Evolutionary conservation across 495 filamentous ascomycete genomes (phyloP).

Genomic region (Penicillium tannophilum): DNA sequence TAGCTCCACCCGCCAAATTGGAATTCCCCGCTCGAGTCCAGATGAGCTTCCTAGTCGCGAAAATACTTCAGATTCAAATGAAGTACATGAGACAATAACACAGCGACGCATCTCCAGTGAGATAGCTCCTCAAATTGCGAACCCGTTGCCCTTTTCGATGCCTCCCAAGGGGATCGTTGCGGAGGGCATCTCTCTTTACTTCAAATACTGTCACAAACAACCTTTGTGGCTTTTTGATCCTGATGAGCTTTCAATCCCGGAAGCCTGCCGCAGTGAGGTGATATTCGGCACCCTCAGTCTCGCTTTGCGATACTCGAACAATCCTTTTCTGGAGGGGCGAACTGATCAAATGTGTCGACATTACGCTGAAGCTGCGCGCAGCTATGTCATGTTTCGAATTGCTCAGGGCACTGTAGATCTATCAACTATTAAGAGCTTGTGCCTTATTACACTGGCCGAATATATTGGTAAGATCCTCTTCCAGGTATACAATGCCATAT

Average conservation of each 20-base stretch:
- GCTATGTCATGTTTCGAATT: conserved; percentile 41
- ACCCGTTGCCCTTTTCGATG: conserved; percentile 23
- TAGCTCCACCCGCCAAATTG: conserved; percentile 18
- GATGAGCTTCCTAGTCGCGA: conserved; percentile 10
- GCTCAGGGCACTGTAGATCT: conserved; percentile 43
- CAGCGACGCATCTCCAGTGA: conserved; percentile 8
- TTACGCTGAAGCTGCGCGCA: conserved; percentile 39
- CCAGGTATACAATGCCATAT: not conserved
- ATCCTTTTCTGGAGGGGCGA: conserved; percentile 16
- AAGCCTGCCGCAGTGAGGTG: conserved; percentile 34
- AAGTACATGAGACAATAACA: not conserved
- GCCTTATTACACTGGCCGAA: conserved; percentile 41
- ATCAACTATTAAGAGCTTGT: conserved; percentile 44
- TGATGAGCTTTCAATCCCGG: conserved; percentile 32
- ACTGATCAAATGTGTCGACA: conserved; percentile 33
- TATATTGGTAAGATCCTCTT: conserved; percentile 34
- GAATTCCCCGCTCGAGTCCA: conserved; percentile 12
- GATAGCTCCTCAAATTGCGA: conserved; percentile 13
- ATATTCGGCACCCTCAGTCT: conserved; percentile 42
- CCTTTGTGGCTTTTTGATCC: conserved; percentile 47
- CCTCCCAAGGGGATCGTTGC: conserved; percentile 27
- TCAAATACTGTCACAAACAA: conserved; percentile 47
- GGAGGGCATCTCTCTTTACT: conserved; percentile 37
- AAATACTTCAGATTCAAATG: conserved; percentile 10
- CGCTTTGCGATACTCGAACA: conserved; percentile 36